Percentiles rank a stretch among this genome's conserved stretches.
These are phyloP conservation scores for Chlorociboria aeruginascens DNA, from an alignment of 495 filamentous ascomycete genomes.

Conservation along the genomic window DNA sequence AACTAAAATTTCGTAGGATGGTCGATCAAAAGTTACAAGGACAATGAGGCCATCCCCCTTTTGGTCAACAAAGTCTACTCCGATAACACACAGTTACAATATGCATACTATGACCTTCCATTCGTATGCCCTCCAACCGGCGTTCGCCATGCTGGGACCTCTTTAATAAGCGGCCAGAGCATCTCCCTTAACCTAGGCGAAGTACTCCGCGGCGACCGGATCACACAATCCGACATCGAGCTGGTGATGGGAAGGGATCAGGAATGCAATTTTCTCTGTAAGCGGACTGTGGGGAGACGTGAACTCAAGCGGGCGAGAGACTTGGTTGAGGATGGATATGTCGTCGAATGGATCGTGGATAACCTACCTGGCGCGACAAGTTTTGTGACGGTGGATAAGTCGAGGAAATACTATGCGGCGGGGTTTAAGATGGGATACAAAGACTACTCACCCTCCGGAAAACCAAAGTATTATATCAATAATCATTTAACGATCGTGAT, in stretches of 20 bases:
- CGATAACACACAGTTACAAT: constrained; percentile 83
- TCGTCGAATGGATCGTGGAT: constrained; percentile 93
- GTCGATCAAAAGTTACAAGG: constrained; percentile 69
- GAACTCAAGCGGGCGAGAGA: constrained; percentile 61
- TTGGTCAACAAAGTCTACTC: constrained; percentile 96
- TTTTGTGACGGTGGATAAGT: constrained; percentile 84
- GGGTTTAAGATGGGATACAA: constrained; percentile 89
- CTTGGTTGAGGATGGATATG: constrained; percentile 72
- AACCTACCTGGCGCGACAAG: constrained; percentile 88
- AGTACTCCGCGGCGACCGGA: constrained; percentile 82
- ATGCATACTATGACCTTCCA: constrained; percentile 86
- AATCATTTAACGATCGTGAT: constrained; percentile 88
- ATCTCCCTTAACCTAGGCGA: constrained; percentile 88
- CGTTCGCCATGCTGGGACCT: constrained; percentile 51
- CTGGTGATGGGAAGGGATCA: constrained; percentile 70
- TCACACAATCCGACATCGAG: constrained; percentile 81
- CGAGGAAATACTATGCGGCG: constrained; percentile 81
- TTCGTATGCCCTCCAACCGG: constrained; percentile 82
- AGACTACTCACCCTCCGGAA: constrained; percentile 48
- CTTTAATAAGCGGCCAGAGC: constrained; percentile 67
- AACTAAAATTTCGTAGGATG: constrained; percentile 37
- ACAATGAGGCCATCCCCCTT: constrained; percentile 70
- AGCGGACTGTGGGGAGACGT: constrained; percentile 45
- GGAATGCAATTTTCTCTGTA: constrained; percentile 68
- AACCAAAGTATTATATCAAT: constrained; percentile 68